Evolutionary conservation across 768 basidiomycete genomes (phyloP).

Genomic region (Glaciozyma martinii): DNA sequence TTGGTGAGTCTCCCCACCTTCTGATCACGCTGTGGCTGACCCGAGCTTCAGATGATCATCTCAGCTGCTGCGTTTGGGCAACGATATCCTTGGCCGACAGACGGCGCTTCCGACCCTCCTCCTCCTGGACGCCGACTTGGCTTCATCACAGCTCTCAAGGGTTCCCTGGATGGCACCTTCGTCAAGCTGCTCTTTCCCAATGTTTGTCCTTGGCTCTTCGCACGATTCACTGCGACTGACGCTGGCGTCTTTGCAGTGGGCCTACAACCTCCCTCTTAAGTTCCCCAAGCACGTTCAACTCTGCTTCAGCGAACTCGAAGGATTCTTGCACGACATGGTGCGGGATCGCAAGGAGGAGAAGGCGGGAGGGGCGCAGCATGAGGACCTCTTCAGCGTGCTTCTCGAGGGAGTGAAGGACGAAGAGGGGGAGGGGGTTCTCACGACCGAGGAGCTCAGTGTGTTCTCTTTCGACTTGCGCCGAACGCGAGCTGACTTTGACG

Average conservation of each 20-base stretch:
- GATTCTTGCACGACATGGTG: slow-evolving; percentile 11
- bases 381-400: slow-evolving; percentile 24
- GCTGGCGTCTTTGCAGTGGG: not conserved
- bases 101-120: not conserved
- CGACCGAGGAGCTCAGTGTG: not conserved
- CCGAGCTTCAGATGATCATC: slow-evolving; percentile 32
- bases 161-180: not conserved
- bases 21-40: too few relatives aligned
- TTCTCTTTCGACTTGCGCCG: not conserved
- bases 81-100: slow-evolving; percentile 30
- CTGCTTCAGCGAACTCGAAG: slow-evolving; percentile 13
- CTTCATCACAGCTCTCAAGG: slow-evolving; percentile 15
- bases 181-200: slow-evolving; percentile 2
- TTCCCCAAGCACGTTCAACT: not conserved
- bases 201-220: not conserved
- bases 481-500: slow-evolving; percentile 2
- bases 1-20: not conserved
- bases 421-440: not conserved
- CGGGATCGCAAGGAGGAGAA: slow-evolving; percentile 2
- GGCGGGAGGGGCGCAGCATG: slow-evolving; percentile 10
- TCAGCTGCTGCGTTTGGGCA: slow-evolving; percentile 38
- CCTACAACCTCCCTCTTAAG: slow-evolving; percentile 5
- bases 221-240: not conserved
- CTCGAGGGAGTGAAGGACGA: slow-evolving; percentile 6
- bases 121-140: slow-evolving; percentile 6